Evolutionary conservation across 345 rosid genomes (phyloP).

Genomic region (Xanthoceras sorbifolium): DNA sequence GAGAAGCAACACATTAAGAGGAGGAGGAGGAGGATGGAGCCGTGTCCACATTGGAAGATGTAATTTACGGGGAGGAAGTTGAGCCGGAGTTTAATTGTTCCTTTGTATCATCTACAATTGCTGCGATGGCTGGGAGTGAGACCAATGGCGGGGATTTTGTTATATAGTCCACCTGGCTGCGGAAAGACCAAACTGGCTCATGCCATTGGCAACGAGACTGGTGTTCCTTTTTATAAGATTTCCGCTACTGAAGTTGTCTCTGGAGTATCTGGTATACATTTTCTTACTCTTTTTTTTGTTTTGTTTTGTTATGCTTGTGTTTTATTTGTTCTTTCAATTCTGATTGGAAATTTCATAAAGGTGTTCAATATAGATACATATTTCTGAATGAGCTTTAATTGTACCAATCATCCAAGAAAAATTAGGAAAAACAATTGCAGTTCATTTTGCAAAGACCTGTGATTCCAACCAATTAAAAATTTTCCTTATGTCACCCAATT

Average conservation of each 20-base stretch:
- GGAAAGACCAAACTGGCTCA: slow-evolving; percentile 71
- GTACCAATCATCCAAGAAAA: not conserved
- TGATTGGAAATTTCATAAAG: not conserved
- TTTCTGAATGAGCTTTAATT: not conserved
- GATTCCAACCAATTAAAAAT: no score
- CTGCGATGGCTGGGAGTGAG: slow-evolving; percentile 50
- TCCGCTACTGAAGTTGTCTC: slow-evolving; percentile 81
- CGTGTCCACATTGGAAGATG: slow-evolving; percentile 65
- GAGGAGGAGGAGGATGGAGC: slow-evolving; percentile 36
- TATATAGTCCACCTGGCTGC: slow-evolving; percentile 78
- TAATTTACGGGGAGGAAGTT: slow-evolving; percentile 45
- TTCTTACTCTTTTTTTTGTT: not conserved
- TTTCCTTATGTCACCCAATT: no score
- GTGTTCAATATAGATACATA: not conserved
- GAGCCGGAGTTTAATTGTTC: slow-evolving; percentile 68
- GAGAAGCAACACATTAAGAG: slow-evolving; percentile 40
- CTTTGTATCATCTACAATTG: slow-evolving; percentile 63
- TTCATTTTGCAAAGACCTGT: no score
- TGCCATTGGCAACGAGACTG: slow-evolving; percentile 70
- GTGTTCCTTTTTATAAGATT: slow-evolving; percentile 74
- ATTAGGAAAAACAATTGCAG: not conserved
- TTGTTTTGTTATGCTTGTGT: not conserved
- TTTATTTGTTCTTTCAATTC: slow-evolving; percentile 7
- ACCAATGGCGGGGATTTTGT: slow-evolving; percentile 70
- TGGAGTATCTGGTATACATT: slow-evolving; percentile 68